Evolutionary conservation across 352 stramenopile species (phyloP), one percentile per base, ranked within the genome.

Genomic region (Pythium vanterpoolii): DNA sequence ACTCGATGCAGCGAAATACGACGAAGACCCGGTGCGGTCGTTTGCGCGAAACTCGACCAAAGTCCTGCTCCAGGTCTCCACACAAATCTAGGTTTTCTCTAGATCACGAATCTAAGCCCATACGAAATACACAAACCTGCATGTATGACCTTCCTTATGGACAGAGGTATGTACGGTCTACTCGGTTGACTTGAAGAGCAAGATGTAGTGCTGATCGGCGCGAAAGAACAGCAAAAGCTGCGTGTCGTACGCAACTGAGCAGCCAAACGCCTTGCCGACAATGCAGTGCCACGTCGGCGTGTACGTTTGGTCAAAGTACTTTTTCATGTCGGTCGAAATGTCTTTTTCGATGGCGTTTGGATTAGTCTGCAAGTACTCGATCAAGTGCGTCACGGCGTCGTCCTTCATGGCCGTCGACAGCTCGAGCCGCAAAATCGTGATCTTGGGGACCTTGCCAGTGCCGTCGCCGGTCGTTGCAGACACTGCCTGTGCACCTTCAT

Each of bases 251-350:
- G 89, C 89, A 30, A 97, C 83, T 21, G 89, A 97, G 66, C 89
- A 96, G 11, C 86, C 89, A 54, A 95, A 97, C 52, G 82, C 83
- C 66, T 90, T 90, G 48, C 89, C 87, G 6, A 95, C 86, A 75
- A 98, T 98, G 62, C 95, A 97, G 71, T 98, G 95, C 92, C 93
- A 98, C 33, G 91, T 98, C 23, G 87, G 89, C 34, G 82, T 86
- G 71, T 96, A 92, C 63, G 96, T 97, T 70, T 98, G 97, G 75
- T 99, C 96, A 69, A 99, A 99, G 76, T 98, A 97, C 73, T 99
- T 99, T 73, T 99, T 99, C 73, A 99, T 98, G 67, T 98, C 98
- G 26, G 96, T 98, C 30, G 97, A 95, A 62, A 99, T 97, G 72
- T 99, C 96, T 77, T 98, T 91, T 58, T 91, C 76, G 30, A 91